A percentile compares a stretch with the other conserved stretches of the same genome.
Evolutionary conservation across 2,329 filamentous ascomycete species (phyloP).

Genomic region (Ophiognomonia clavigignenti-juglandacearum): DNA sequence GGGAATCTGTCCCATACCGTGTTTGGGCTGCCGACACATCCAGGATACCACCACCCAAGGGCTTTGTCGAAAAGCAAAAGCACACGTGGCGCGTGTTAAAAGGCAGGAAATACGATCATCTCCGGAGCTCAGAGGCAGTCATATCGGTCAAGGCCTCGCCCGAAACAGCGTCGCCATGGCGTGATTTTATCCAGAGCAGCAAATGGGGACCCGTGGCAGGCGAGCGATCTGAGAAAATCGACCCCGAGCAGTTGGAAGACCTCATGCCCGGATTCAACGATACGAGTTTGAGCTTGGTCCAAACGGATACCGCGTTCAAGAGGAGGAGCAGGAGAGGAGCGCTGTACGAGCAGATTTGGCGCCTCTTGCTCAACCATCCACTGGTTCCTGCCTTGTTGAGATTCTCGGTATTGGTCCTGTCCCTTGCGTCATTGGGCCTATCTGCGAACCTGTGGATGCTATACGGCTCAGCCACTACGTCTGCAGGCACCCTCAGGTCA

Average conservation of each 20-base stretch:
- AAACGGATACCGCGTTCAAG: slow-evolving; percentile 9
- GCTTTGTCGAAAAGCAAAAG: slow-evolving; percentile 40
- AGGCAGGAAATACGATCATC: slow-evolving; percentile 55
- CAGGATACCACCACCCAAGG: slow-evolving; percentile 28
- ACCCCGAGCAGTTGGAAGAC: slow-evolving; percentile 36
- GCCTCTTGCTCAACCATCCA: slow-evolving; percentile 69
- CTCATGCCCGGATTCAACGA: slow-evolving; percentile 45
- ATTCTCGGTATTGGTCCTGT: slow-evolving; percentile 76
- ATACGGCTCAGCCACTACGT: slow-evolving; percentile 32
- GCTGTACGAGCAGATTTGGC: slow-evolving; percentile 58
- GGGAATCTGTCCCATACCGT: slow-evolving; percentile 35
- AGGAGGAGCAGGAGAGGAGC: slow-evolving; percentile 34
- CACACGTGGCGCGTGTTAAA: slow-evolving; percentile 41
- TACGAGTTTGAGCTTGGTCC: slow-evolving; percentile 20
- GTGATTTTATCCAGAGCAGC: slow-evolving; percentile 49
- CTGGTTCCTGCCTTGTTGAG: slow-evolving; percentile 83
- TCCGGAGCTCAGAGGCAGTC: slow-evolving; percentile 54
- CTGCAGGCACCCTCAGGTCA: slow-evolving; percentile 37
- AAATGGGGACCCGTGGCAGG: slow-evolving; percentile 42
- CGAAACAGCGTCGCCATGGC: slow-evolving; percentile 43
- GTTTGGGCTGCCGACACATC: slow-evolving; percentile 32
- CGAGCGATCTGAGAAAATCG: slow-evolving; percentile 45
- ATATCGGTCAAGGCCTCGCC: slow-evolving; percentile 43
- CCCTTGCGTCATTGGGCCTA: slow-evolving; percentile 73
- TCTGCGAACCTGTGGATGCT: slow-evolving; percentile 66